Base-by-base conservation (phyloP, 129 eudicot genomes). In the Dittrichia graveolens region DNA sequence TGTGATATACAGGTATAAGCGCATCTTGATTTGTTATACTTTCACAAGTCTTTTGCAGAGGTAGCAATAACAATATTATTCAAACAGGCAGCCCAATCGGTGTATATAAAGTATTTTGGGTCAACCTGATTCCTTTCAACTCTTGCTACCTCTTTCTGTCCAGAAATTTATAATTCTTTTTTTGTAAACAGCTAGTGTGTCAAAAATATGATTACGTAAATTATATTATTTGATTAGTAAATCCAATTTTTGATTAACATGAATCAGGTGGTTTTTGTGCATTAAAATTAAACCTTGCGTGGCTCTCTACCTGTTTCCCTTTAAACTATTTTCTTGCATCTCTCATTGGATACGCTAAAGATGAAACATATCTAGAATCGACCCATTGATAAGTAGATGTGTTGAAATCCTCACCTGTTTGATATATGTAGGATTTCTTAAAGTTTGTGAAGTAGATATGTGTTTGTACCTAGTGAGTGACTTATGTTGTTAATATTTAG, bases 1-100 rank as follows among this genome's bases (percentile, higher is more conserved):
- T 82, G 85, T 53, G 83, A 84, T 70, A 79, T 88, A 55, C 85
- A 85, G 95, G 95, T 88, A 87, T 24, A 65, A 57, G 35, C 56
- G 35, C 56, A 43, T 50, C 61, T 65, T 66, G 31, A 43, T 8
- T 12, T 8, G 34, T 41, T 37, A 19, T 10, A 3, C 12, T n/a
- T 49, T 10, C 16, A 4, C 52, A 19, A 61, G 13, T 38, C 39
- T 61, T 60, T 45, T 13, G 8, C 15, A 42, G 50, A 15, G 41
- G 6, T 10, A 14, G 41, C 10, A 4, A 7, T 18, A 18, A 54
- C 3, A 2, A 16, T 54, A 50, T 54, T 1, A 18, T 54, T 18
- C 60, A 54, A 54, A 54, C 3, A 5, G 19, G 60, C 13, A 18
- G 37, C 10, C 8, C 12, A 24, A 24, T 24, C 2, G 31, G 31